A percentile compares a stretch with the other conserved stretches of the same genome.
Evolutionary conservation across 768 basidiomycete species (phyloP).

Genomic region (Suillus subaureus): DNA sequence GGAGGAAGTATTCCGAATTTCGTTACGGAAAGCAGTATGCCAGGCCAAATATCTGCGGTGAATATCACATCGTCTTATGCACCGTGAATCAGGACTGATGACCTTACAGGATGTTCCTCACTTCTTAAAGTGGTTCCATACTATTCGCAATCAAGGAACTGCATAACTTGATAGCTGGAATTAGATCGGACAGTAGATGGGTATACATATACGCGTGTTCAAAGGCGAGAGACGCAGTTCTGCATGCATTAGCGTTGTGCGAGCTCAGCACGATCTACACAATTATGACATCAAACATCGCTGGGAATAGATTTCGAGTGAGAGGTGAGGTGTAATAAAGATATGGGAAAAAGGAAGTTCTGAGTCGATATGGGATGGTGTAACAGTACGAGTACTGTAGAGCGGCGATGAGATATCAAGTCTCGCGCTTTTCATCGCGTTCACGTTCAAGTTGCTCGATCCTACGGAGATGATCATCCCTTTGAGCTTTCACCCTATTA

Average conservation of each 20-base stretch:
- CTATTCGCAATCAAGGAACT: slow-evolving; percentile 24
- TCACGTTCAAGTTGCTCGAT: slow-evolving; percentile 60
- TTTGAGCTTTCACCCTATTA: slow-evolving; percentile 54
- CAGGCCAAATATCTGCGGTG: slow-evolving; percentile 65
- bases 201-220: not conserved
- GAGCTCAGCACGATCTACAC: not conserved
- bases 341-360: not conserved
- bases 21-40: slow-evolving; percentile 61
- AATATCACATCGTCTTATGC: not conserved
- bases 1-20: slow-evolving; percentile 72
- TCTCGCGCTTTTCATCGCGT: slow-evolving; percentile 18
- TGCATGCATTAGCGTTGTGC: not conserved
- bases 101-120: slow-evolving; percentile 65
- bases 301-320: not conserved
- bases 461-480: slow-evolving; percentile 53
- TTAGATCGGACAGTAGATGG: not conserved
- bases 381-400: not conserved
- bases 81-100: slow-evolving; percentile 9
- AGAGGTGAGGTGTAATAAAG: not conserved
- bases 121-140: slow-evolving; percentile 68
- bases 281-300: not conserved
- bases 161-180: not conserved
- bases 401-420: not conserved
- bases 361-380: not conserved
- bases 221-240: not conserved